These are phyloP conservation scores for Cornus kousa DNA, from an alignment of 148 eudicot species.

Conservation along the genomic window DNA sequence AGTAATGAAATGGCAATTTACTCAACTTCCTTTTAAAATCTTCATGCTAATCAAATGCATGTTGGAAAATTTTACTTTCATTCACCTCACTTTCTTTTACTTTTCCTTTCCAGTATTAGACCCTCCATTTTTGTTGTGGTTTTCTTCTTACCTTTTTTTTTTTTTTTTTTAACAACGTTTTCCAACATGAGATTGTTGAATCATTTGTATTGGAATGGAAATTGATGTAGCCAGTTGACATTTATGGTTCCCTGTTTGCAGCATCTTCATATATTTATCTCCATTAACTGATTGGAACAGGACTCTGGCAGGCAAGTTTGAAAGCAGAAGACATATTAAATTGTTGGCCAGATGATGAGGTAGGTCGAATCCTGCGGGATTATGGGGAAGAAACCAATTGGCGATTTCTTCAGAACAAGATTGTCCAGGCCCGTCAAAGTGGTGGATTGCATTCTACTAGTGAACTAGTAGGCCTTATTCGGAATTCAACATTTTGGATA, in stretches of 20 bases:
- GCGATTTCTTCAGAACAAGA: constrained; percentile 74
- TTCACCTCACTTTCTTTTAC: no score
- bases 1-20: no score
- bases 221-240: neutral
- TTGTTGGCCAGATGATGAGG: constrained; percentile 76
- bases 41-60: no score
- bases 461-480: constrained; percentile 74
- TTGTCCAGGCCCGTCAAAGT: constrained; percentile 67
- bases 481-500: constrained; percentile 44
- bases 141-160: no score
- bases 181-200: neutral
- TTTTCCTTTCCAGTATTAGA: no score
- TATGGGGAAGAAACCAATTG: constrained; percentile 99
- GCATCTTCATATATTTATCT: constrained; percentile 18
- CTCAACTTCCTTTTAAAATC: no score
- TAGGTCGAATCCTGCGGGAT: constrained; percentile 79
- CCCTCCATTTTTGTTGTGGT: neutral
- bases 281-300: constrained; percentile 75
- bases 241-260: neutral
- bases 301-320: constrained; percentile 76
- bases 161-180: neutral
- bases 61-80: no score
- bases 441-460: constrained; percentile 84
- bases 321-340: constrained; percentile 92
- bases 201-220: neutral